phyloP scores from a whole-genome alignment of 257 asterid species.

The Ajuga chamaepitys region DNA sequence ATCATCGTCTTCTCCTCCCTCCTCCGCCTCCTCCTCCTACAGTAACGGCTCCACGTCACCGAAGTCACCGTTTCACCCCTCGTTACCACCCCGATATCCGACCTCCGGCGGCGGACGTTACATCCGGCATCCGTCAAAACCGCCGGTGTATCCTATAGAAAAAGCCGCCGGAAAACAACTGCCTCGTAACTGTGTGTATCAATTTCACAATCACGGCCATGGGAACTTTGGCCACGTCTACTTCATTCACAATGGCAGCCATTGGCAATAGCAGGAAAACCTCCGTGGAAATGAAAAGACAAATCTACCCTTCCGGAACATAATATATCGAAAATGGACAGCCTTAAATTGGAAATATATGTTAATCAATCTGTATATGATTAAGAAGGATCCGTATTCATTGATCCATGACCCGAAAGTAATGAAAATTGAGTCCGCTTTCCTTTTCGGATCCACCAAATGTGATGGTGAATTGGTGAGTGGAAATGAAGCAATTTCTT shows the following conservation, averaged over 20 bases:
- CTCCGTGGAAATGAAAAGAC: slow-evolving; percentile 8
- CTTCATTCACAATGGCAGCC: slow-evolving; percentile 41
- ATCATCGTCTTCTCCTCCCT: slow-evolving; percentile 41
- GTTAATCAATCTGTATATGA: slow-evolving; percentile 31
- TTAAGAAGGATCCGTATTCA: slow-evolving; percentile 33
- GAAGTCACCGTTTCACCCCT: slow-evolving; percentile 21
- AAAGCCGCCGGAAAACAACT: slow-evolving; percentile 45
- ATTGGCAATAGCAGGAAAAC: slow-evolving; percentile 39
- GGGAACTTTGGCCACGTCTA: slow-evolving; percentile 38
- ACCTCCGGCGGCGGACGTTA: slow-evolving; percentile 17
- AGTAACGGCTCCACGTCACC: slow-evolving; percentile 45
- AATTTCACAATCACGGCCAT: slow-evolving; percentile 19
- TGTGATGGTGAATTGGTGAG: slow-evolving; percentile 23
- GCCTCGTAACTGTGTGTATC: slow-evolving; percentile 33
- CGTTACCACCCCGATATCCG: slow-evolving; percentile 21
- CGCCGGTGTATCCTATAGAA: slow-evolving; percentile 39
- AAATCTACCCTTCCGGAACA: neutral
- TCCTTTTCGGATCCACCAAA: slow-evolving; percentile 20
- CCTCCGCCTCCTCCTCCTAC: slow-evolving; percentile 50
- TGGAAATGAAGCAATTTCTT: neutral
- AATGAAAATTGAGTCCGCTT: slow-evolving; percentile 29
- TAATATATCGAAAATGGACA: neutral
- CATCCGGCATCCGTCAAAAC: slow-evolving; percentile 32
- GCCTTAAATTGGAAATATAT: slow-evolving; percentile 1
- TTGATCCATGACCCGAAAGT: slow-evolving; percentile 24